Conservation (phyloP, 2,329 filamentous ascomycete species). For the Hawksworthiomyces lignivorus region DNA sequence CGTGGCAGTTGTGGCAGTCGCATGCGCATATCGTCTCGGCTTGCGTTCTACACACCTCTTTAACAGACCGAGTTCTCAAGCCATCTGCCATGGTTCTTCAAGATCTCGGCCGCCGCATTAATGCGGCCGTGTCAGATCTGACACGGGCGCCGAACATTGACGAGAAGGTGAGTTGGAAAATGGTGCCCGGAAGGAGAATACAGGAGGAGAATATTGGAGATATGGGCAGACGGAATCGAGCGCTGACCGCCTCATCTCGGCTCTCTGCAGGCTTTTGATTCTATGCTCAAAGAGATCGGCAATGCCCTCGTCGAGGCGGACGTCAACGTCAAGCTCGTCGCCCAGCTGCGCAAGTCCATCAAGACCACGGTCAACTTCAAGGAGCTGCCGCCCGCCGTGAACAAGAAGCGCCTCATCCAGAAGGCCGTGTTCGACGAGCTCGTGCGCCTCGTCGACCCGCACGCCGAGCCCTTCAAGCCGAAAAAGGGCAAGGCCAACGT, state of each 20-base stretch:
- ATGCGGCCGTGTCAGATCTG: slow-evolving; percentile 74
- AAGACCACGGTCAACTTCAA: slow-evolving; percentile 89
- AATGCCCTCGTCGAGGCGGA: slow-evolving; percentile 92
- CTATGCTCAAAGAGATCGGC: slow-evolving; percentile 98
- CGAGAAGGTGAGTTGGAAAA: slow-evolving; percentile 67
- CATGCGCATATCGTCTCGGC: too few relatives aligned
- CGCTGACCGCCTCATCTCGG: too few relatives aligned
- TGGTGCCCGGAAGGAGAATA: not conserved
- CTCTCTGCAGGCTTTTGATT: slow-evolving; percentile 59
- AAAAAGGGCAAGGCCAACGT: slow-evolving; percentile 95
- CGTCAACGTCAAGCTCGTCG: slow-evolving; percentile 91
- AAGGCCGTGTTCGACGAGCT: slow-evolving; percentile 97
- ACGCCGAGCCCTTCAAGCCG: slow-evolving; percentile 90
- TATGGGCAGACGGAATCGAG: not conserved
- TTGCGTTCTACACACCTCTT: too few relatives aligned
- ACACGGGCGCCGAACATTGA: slow-evolving; percentile 92
- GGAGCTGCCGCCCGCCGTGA: slow-evolving; percentile 80
- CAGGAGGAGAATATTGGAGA: not conserved
- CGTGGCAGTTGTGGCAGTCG: too few relatives aligned
- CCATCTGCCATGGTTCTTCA: slow-evolving; percentile 96
- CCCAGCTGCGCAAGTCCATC: slow-evolving; percentile 87
- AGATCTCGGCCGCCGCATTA: slow-evolving; percentile 70
- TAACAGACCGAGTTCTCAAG: too few relatives aligned
- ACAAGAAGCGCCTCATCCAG: slow-evolving; percentile 97
- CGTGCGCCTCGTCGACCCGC: slow-evolving; percentile 89